Conservation (phyloP, 2,329 filamentous ascomycete genomes). For the Elsinoe australis region DNA sequence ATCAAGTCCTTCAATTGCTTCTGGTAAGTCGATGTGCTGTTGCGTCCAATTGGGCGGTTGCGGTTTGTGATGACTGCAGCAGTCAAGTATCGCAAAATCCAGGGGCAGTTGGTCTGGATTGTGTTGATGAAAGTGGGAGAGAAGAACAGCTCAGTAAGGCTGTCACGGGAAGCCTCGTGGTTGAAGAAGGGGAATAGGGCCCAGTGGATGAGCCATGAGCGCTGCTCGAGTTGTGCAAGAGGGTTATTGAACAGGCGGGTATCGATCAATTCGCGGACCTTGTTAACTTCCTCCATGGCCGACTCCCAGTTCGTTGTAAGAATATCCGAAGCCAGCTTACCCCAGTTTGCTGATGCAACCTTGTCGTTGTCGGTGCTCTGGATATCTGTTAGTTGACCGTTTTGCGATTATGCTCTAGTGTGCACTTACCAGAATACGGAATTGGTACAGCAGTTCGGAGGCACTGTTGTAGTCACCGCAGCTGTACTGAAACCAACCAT, state of each 20-base stretch:
- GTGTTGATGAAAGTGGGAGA: conserved; percentile 97
- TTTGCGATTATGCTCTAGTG: background rate
- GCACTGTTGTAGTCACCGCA: conserved; percentile 89
- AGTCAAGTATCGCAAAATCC: conserved; percentile 89
- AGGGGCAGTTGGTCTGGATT: conserved; percentile 95
- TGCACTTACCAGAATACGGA: conserved; percentile 65
- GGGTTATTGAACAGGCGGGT: conserved; percentile 94
- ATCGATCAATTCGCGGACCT: conserved; percentile 88
- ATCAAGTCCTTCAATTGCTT: conserved; percentile 98
- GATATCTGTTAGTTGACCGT: conserved; percentile 15
- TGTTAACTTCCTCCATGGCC: conserved; percentile 81
- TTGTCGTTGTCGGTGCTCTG: conserved; percentile 94
- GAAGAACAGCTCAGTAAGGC: conserved; percentile 93
- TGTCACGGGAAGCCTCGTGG: conserved; percentile 82
- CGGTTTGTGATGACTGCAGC: conserved; percentile 91
- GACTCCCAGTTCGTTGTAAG: conserved; percentile 91
- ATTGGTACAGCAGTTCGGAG: conserved; percentile 90
- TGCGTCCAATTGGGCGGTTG: conserved; percentile 69
- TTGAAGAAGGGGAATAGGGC: conserved; percentile 98
- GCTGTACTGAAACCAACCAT: conserved; percentile 95
- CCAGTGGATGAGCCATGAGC: conserved; percentile 98
- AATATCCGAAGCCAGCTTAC: conserved; percentile 94
- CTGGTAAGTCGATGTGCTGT: conserved; percentile 86
- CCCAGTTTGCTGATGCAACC: conserved; percentile 91
- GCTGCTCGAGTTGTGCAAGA: conserved; percentile 88